Evolutionary conservation across 495 filamentous ascomycete species (phyloP), one percentile per base, ranked within the genome.

Genomic region (Penicillium cataractarum): DNA sequence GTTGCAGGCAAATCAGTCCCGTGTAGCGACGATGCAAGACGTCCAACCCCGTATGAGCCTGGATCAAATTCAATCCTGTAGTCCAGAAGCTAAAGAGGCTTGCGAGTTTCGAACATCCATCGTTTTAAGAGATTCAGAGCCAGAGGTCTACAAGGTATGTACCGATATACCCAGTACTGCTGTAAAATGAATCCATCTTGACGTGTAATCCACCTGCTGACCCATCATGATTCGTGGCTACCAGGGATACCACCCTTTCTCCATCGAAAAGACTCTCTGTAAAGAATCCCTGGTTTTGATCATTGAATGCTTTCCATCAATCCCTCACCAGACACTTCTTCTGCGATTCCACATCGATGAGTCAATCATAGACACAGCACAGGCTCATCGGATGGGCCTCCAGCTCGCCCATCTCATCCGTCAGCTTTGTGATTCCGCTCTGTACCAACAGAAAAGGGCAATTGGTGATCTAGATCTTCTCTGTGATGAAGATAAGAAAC

Each of bases 1-100:
- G 40, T 44, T 44, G 40, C 17, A 44, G 40, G 40, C 40, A 44
- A 44, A 44, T 44, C 40, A 44, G 40, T 21, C 40, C 44, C 44
- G 44, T 17, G n/a, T 26, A 26, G 15, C 17, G 44, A 7, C 44
- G 3, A 26, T 48, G 44, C 44, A 48, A n/a, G 44, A 26, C n/a
- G 8, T 48, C 22, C 44, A 48, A 48, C 8, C 44, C 40, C 9
- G n/a, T 19, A 21, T 48, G 44, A 21, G 7, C 22, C 22, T 26
- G 44, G 44, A 21, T 26, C 44, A 26, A 48, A 21, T 48, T 21
- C 44, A 48, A 26, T 44, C 2, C 44, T 21, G 44, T 48, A 48
- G 44, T 48, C n/a, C 44, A 44, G 40, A 44, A 44, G 40, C 40
- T n/a, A 44, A 9, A 21, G 40, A 44, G 17, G 19, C 44, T 7